phyloP scores from a whole-genome alignment of 163 green algal species.

The Scenedesmus sp. region DNA sequence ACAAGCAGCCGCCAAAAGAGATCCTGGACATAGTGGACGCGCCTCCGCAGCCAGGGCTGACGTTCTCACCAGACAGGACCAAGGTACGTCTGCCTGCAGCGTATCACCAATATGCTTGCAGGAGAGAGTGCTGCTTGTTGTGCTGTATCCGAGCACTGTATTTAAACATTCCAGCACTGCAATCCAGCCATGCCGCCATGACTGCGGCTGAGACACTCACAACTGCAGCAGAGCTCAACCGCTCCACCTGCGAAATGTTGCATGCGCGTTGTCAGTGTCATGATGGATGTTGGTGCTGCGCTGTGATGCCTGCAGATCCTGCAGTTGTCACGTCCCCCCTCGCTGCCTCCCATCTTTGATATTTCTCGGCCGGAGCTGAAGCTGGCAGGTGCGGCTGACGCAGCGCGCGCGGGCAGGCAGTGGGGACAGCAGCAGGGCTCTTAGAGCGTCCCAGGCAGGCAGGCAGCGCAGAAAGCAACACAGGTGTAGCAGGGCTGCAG shows the following conservation, averaged over 20 bases:
- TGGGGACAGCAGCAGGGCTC: neutral
- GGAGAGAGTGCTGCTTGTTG: neutral
- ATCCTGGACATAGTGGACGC: constrained; percentile 94
- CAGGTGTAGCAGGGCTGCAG: neutral
- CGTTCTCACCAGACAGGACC: constrained; percentile 91
- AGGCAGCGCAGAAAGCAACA: neutral
- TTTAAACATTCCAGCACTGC: neutral
- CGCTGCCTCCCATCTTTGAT: constrained; percentile 88
- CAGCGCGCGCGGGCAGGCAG: neutral
- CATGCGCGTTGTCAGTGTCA: neutral
- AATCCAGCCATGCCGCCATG: neutral
- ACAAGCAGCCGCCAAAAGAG: constrained; percentile 87
- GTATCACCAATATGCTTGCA: neutral
- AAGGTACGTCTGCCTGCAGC: constrained; percentile 39
- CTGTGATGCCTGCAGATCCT: constrained; percentile 69
- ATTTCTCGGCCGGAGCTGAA: constrained; percentile 95
- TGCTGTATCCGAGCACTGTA: neutral
- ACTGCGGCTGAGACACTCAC: neutral
- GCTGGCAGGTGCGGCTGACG: constrained; percentile 78
- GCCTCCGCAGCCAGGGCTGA: constrained; percentile 85
- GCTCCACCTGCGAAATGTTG: neutral
- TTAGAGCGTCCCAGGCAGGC: no score
- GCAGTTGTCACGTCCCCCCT: constrained; percentile 78
- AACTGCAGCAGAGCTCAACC: neutral
- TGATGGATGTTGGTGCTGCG: neutral